phyloP scores from a whole-genome alignment of 2,329 filamentous ascomycete genomes.

The Colletotrichum tropicicola region DNA sequence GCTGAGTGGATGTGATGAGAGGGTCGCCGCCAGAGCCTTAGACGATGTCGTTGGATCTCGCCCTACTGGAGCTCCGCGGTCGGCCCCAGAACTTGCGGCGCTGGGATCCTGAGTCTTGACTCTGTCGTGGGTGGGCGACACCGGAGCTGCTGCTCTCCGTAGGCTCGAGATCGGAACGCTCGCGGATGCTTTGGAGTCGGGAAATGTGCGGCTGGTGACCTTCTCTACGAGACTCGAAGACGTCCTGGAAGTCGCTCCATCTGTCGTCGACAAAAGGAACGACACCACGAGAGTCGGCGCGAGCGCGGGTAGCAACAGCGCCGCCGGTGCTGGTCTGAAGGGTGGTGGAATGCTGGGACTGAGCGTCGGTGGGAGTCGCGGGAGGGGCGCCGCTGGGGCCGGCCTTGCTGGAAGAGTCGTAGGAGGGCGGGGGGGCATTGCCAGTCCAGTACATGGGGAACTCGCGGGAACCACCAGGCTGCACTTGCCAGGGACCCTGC shows the following conservation, averaged over 20 bases:
- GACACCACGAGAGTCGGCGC: slow-evolving; percentile 29
- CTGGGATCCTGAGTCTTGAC: slow-evolving; percentile 15
- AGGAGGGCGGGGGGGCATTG: slow-evolving; percentile 44
- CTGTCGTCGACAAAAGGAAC: slow-evolving; percentile 39
- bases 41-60: slow-evolving; percentile 9
- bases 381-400: slow-evolving; percentile 30
- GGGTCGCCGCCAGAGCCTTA: not conserved
- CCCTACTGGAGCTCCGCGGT: slow-evolving; percentile 19
- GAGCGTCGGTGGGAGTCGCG: slow-evolving; percentile 8
- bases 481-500: slow-evolving; percentile 72
- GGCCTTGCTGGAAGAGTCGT: slow-evolving; percentile 38
- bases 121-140: not conserved
- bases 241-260: slow-evolving; percentile 53
- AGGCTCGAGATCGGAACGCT: slow-evolving; percentile 17
- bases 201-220: slow-evolving; percentile 39
- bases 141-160: slow-evolving; percentile 7
- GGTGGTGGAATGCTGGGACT: slow-evolving; percentile 36
- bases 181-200: slow-evolving; percentile 31
- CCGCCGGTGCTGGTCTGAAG: slow-evolving; percentile 36
- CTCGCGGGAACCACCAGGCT: slow-evolving; percentile 75
- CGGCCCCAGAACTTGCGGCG: slow-evolving; percentile 23
- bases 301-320: slow-evolving; percentile 35
- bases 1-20: not conserved
- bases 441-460: slow-evolving; percentile 68
- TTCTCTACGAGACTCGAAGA: slow-evolving; percentile 53